phyloP scores from a whole-genome alignment of 2,329 filamentous ascomycete genomes.

The Trichoderma aggressivum region DNA sequence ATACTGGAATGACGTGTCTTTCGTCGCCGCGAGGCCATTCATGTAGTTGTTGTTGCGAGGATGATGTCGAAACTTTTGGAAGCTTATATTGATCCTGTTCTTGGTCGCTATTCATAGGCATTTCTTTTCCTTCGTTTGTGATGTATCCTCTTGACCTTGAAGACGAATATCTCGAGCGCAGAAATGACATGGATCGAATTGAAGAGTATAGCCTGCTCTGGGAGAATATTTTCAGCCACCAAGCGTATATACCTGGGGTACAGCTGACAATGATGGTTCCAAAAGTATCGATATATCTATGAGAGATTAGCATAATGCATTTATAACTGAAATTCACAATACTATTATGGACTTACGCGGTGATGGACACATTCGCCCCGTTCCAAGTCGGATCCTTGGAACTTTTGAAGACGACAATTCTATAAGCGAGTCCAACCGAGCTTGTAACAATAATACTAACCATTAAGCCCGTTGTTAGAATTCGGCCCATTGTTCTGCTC shows the following conservation, averaged over 20 bases:
- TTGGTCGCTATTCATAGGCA: not conserved
- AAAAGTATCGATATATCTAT: conserved; percentile 1
- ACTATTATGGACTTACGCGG: not conserved
- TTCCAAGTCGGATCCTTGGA: conserved; percentile 1
- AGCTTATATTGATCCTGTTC: not conserved
- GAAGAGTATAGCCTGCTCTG: not conserved
- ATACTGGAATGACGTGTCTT: not conserved
- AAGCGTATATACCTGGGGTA: not conserved
- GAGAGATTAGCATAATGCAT: not conserved
- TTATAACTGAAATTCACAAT: accelerated
- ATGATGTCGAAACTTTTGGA: not conserved
- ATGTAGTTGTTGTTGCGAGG: not conserved
- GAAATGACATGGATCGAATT: not conserved
- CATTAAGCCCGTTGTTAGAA: not conserved
- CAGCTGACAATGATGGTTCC: conserved; percentile 2
- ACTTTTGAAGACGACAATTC: not conserved
- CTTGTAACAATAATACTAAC: conserved; percentile 2
- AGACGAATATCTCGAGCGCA: not conserved
- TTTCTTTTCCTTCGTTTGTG: not conserved
- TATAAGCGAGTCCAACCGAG: not conserved
- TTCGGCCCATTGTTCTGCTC: not conserved
- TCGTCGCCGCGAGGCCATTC: not conserved
- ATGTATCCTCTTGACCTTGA: not conserved
- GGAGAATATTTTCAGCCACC: conserved; percentile 9
- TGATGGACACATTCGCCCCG: not conserved